Base-by-base conservation (phyloP, 441 rosid genomes). In the Pelargonium citronellum region DNA sequence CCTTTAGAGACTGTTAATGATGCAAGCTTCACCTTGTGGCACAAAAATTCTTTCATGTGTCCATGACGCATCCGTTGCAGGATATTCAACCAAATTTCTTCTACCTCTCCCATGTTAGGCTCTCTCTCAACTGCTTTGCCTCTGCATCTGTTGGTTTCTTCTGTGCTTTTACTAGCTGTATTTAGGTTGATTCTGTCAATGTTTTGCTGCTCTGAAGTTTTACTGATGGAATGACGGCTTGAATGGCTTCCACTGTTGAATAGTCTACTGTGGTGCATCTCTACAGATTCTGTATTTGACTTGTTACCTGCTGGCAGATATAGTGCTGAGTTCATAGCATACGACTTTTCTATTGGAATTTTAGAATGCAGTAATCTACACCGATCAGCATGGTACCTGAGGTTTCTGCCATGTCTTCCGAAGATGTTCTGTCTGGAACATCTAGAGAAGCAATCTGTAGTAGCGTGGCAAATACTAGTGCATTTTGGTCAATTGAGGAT, bases 1-100 rank as follows among this genome's bases (percentile, higher is more conserved):
- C 81, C 81, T n/a, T 71, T 71, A 27, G 81, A 69, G 51, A 78
- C 46, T 19, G 78, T 78, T 19, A 78, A 27, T 44, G 81, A 78
- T 71, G 76, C 76, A 34, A 78, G 81, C 76, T 74, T 74, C 30
- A 69, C 81, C 37, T 71, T 58, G 64, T 43, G 57, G 53, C 67
- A 10, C 68, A 78, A 71, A 67, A 78, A 78, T 53, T 71, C 74
- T 69, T 69, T 78, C 46, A 78, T 65, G 34, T 66, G 62, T 64
- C 60, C 41, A 67, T 39, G 69, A n/a, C 69, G 68, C 69, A 78
- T 44, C 55, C 30, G 66, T 60, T 72, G 78, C 74, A 74, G 64
- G 17, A 78, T 66, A 43, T 65, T 62, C 65, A 47, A 39, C 78
- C 78, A 78, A 37, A 71, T 71, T 53, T 74, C 66, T 58, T 78